Evolutionary conservation across 768 basidiomycete species (phyloP), one percentile per base, ranked within the genome.

Genomic region (Amanita jacksonii): DNA sequence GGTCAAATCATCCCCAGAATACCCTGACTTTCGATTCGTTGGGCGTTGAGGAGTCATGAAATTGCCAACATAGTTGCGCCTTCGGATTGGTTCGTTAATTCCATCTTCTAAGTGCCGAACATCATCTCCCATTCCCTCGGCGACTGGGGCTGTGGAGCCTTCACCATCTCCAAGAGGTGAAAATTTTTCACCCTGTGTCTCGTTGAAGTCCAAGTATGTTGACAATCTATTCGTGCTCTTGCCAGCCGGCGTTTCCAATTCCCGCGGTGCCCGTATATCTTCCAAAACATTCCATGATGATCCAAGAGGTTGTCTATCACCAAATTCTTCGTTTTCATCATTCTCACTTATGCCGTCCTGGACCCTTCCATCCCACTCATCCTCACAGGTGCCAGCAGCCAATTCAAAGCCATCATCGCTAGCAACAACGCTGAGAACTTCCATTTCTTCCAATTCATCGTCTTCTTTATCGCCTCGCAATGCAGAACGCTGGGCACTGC

Each of bases 401-500:
- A 56, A 55, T n/a, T 60, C 52, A 4, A 59, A 58, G 37, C 61
- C 65, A 35, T 62, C 58, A 13, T 65, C 58, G 4, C 59, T 63
- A 12, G 68, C 70, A 25, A 66, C 65, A 24, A 59, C 58, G 18
- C 60, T 67, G 23, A 70, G 42, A 2, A 67, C 66, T 38, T 77
- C 78, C 56, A 74, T 66, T 46, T 77, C 74, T 32, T 66, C 67
- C 35, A 62, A 57, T 27, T 77, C 73, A 43, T 70, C 64, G 37
- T 66, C 68, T 46, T 78, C 76, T 43, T 63, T 66, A 52, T 76
- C 79, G 3, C 69, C 65, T 30, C 66, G 64, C 51, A 75, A 44
- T 0, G 75, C 70, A 0, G 75, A 74, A 10, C 80, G 67, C 52
- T 85, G 81, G 0, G 80, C 81, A 30, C 78, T 81, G 8, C 81